Evolutionary conservation across 179 eudicot species (phyloP), one percentile per base, ranked within the genome.

Genomic region (Drosera spatulata): DNA sequence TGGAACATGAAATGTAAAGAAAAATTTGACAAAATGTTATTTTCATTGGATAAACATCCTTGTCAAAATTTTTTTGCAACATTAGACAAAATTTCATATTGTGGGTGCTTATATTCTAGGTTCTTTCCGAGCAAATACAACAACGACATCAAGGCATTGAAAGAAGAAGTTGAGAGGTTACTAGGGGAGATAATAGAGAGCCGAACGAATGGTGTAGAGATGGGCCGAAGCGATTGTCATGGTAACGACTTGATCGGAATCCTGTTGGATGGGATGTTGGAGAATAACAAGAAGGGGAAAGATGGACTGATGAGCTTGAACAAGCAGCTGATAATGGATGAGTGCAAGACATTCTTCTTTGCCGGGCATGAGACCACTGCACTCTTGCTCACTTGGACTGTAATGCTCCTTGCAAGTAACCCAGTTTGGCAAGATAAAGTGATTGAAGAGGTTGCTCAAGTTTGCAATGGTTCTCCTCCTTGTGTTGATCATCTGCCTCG

Each of bases 61-160:
- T 55, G 3, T 15, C 4, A 15, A 4, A 15, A 3, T 55, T 0
- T 41, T 10, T 13, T 38, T 7, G n/a, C 2, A 38, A n/a, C 2
- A 61, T 7, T 47, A 5, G 7, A 15, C 8, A 2, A 2, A 38
- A 15, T 50, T 1, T 39, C 15, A 64, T 43, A 33, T 15, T 4
- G 7, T 41, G 10, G 11, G 48, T 14, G 53, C 12, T 38, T 59
- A 38, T 51, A 5, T 14, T 6, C 13, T 14, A 90, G 97, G 67
- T 87, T 81, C 71, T 82, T 91, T 13, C 97, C 97, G 0, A 91
- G 96, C 63, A 87, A 85, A 60, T 91, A 91, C 53, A 91, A 91
- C 71, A 76, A 87, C 63, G 96, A 87, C 43, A 91, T 87, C 55
- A 91, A 87, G 61, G 60, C 80, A 4, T 43, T 91, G 43, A 91